Evolutionary conservation across 345 rosid genomes (phyloP), one percentile per base, ranked within the genome.

Genomic region (Eucalyptus cloeziana): DNA sequence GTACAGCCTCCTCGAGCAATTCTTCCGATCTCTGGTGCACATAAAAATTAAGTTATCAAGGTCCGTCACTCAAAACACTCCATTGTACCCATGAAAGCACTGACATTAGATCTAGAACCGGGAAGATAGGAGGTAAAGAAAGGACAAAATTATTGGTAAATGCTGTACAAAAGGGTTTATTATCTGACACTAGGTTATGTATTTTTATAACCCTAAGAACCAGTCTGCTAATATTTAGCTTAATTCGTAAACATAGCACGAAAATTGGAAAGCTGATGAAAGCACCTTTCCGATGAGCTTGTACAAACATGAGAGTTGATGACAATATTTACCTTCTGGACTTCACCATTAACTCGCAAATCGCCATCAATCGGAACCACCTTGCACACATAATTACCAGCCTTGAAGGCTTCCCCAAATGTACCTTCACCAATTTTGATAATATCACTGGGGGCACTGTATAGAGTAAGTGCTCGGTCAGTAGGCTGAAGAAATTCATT

Each of bases 341-440:
- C 90, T 94, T 97, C 99, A 81, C 98, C 99, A 85, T 98, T 97
- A 47, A 98, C 99, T 90, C 88, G 94, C 50, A 95, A 88, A 86
- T 98, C 97, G 86, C 99, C 99, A 91, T 97, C 99, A 87, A 98
- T 92, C 83, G 99, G 99, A 91, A 98, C 99, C 91, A 98, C 93
- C 94, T 98, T 98, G 92, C 99, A 98, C 52, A 98, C 99, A 86
- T 92, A 93, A 88, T 91, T 89, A 43, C 99, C 99, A 80, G 95
- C 96, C 87, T 90, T 92, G 88, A 96, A 97, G 90, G 98, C 99
- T 92, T 98, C 99, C 90, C 99, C 99, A 90, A 90, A 98, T 69
- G 99, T 98, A 87, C 99, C 99, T 94, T 98, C 99, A 83, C 99
- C 99, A 90, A 98, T 91, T 94, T 98, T 98, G 89, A 88, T 89